Percentiles rank a stretch among this genome's conserved stretches.
Conservation (phyloP, 1,139 yeast species). For the Sugiyamaella castrensis region DNA sequence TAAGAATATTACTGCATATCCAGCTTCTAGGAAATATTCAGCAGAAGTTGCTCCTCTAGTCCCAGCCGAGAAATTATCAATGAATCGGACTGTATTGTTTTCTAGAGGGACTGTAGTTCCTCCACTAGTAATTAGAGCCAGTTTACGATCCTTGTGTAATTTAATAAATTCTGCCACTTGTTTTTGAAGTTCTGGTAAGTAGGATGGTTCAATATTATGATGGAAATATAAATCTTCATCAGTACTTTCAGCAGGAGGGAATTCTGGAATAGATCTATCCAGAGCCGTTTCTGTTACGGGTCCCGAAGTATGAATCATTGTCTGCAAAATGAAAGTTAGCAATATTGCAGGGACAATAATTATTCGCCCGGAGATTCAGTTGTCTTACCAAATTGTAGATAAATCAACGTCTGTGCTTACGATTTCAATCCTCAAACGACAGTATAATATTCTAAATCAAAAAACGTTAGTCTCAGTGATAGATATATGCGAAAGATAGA, state of each 20-base stretch:
- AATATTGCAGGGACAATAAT: no score
- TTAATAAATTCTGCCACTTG: slow-evolving; percentile 61
- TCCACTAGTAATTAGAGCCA: slow-evolving; percentile 91
- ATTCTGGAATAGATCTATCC: slow-evolving; percentile 69
- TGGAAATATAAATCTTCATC: slow-evolving; percentile 78
- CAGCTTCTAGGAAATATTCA: slow-evolving; percentile 79
- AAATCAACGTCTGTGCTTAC: no score
- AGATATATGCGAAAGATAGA: no score
- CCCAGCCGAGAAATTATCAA: slow-evolving; percentile 96
- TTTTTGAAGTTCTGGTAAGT: slow-evolving; percentile 57
- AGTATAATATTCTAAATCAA: no score
- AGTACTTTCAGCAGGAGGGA: slow-evolving; percentile 68
- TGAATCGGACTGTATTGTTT: slow-evolving; percentile 91
- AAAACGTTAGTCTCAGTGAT: no score
- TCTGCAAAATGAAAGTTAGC: slow-evolving; percentile 1
- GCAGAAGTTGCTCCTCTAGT: slow-evolving; percentile 97
- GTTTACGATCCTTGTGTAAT: slow-evolving; percentile 41
- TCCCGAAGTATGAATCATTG: slow-evolving; percentile 53
- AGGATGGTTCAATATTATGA: slow-evolving; percentile 68
- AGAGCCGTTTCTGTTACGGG: slow-evolving; percentile 75
- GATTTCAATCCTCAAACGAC: no score
- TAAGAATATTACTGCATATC: slow-evolving; percentile 86
- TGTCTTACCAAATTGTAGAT: no score
- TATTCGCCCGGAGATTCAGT: no score
- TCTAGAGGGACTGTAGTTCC: slow-evolving; percentile 98